Base-by-base conservation (phyloP, 768 basidiomycete genomes). In the Chlorophyllum brunneum region DNA sequence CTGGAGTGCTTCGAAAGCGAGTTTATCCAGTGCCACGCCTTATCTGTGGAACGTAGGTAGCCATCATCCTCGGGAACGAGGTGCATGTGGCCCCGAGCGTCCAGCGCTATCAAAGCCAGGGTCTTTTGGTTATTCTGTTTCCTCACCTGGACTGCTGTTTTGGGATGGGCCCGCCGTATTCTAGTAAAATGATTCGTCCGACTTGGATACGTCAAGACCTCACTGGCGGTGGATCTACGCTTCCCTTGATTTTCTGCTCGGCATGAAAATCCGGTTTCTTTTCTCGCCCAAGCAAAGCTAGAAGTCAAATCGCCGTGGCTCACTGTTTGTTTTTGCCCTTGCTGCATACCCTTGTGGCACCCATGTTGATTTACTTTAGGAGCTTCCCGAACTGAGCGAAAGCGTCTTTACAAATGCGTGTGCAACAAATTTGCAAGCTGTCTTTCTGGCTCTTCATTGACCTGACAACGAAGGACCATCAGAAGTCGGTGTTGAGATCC, bases 401-500 rank as follows among this genome's bases (percentile, higher is more conserved):
- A 40, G 29, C 39, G 29, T n/a, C n/a, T n/a, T n/a, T n/a, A n/a
- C n/a, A n/a, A n/a, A n/a, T 5, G 36, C 46, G 42, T 40, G 30
- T 38, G 58, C 62, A 62, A 65, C 63, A 63, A 58, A 60, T 63
- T 64, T 44, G 53, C 29, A 18, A 38, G 54, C 62, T 67, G 66
- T 64, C 63, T 43, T 59, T 57, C 54, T 68, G 64, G 48, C 64
- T 67, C 66, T 59, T 63, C 59, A 61, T 64, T 59, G 57, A 64
- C 70, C 61, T 74, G 65, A 64, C 69, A 58, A 74, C 72, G 62
- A 57, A 58, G 52, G 58, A 61, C 63, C 66, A 71, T 70, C 69
- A 72, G 68, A 70, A 62, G 58, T 54, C 58, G 60, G 58, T 60
- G 62, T 65, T 61, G 65, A 72, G 73, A 75, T 74, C 74, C 74